Evolutionary conservation across 2,329 filamentous ascomycete genomes (phyloP).

Genomic region (Venturia aucupariae): DNA sequence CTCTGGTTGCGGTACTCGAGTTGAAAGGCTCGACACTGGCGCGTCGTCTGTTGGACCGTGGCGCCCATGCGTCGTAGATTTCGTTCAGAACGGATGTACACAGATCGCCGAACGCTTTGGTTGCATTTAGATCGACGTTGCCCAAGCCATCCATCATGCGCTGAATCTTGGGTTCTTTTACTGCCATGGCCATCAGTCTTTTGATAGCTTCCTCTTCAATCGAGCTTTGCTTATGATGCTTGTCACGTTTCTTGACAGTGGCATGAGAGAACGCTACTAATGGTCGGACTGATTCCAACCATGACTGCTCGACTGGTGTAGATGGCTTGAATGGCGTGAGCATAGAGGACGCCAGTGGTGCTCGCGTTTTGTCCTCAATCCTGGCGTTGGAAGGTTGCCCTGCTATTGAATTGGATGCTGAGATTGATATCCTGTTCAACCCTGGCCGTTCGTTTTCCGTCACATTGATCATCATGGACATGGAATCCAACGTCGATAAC

Average conservation of each 20-base stretch:
- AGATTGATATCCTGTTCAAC: neutral
- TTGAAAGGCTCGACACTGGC: neutral
- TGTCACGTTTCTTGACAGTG: neutral
- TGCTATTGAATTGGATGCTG: neutral
- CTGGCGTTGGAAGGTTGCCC: neutral
- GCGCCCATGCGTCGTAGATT: neutral
- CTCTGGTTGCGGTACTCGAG: neutral
- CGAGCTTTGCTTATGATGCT: neutral
- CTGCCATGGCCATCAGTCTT: neutral
- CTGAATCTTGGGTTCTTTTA: neutral
- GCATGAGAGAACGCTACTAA: neutral
- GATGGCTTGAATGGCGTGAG: neutral
- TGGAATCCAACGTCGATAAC: slow-evolving; percentile 18
- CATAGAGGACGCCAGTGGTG: neutral
- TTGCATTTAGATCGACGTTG: neutral
- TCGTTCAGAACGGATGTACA: neutral
- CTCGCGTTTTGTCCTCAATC: neutral
- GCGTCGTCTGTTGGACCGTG: neutral
- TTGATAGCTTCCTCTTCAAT: neutral
- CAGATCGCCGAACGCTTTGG: neutral
- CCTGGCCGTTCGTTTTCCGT: neutral
- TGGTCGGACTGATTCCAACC: neutral
- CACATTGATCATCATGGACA: neutral
- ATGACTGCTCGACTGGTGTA: neutral
- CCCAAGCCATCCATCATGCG: neutral